Evolutionary conservation across 345 rosid species (phyloP), one percentile per base, ranked within the genome.

Genomic region (Aquilaria sinensis): DNA sequence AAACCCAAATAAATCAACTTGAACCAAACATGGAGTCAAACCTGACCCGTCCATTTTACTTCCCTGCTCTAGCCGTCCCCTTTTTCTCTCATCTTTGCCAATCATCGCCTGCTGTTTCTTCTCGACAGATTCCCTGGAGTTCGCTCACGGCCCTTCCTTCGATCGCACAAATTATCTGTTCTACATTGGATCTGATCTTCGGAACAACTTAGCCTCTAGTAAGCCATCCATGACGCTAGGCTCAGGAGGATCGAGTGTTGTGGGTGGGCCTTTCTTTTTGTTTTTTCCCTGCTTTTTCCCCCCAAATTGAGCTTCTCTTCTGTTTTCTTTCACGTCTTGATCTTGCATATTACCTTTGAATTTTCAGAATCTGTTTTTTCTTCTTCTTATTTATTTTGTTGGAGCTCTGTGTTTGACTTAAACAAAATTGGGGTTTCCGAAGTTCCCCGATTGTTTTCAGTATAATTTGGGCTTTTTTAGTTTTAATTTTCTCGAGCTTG

Each of bases 161-260:
- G n/a, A 62, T 74, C 43, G 43, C 43, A 37, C 7, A 37, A 37
- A 5, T 37, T 37, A 0, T 37, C 7, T 8, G 43, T 23, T 63
- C 6, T 51, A 54, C 56, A 51, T 15, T 45, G 69, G n/a, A 62
- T 74, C 78, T 69, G 86, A 84, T 87, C 87, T 72, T 77, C 6
- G 3, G 78, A 13, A 69, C 50, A 60, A 55, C 66, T 14, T 58
- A 66, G 9, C 68, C 37, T 60, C 12, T 54, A 47, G 31, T 32
- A 55, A 60, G 64, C 69, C 75, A 66, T 16, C 71, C 77, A 87
- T 87, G 90, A 85, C 90, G 80, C 88, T 87, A 67, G 91, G 95
- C 84, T 85, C 95, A 50, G 95, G 81, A 67, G 96, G 91, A 88
- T 83, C 96, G 48, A 81, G 91, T 75, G 91, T 88, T 69, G 96